Evolutionary conservation across 2,329 filamentous ascomycete genomes (phyloP), one percentile per base, ranked within the genome.

Genomic region (Celoporthe dispersa): DNA sequence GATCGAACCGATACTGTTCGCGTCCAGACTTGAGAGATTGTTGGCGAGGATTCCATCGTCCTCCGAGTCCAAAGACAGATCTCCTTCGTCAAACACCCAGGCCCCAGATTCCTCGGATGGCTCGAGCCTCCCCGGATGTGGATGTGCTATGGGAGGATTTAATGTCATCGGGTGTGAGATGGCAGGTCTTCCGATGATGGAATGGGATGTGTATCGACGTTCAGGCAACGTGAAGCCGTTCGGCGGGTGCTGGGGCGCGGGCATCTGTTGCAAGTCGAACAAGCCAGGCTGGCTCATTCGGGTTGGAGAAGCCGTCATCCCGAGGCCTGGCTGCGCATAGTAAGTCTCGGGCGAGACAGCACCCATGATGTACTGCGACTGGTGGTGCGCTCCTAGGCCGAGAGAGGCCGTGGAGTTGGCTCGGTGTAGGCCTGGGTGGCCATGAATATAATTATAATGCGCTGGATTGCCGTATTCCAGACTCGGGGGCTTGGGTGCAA

Each of bases 1-100:
- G 63, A 82, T 75, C 5, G 79, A 77, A 4, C 81, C 82, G n/a
- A 82, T 79, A 33, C 83, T 79, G 60, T 82, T 79, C 33, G 82
- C 77, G 63, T 79, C 73, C 33, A 79, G 74, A 68, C 14, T 28
- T 22, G 60, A 25, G 14, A 53, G 19, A 4, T 61, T 81, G 78
- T 69, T 78, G 78, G 69, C 78, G 6, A 82, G 79, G 39, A 82
- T 80, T 68, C 81, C 80, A 41, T 90, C 88, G 44, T 91, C 88
- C 28, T 90, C 88, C 1, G 87, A 88, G 44, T 88, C 87, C 12
- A 81, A 84, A 81, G 90, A 87, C 31, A 86, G 89, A n/a, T 83
- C 85, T 72, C 91, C 88, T 68, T 91, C 88, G 53, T 88, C 87
- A 68, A 84, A 83, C 64, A 86, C 82, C 73, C 86, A 84, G 67